phyloP scores from a whole-genome alignment of 2,329 filamentous ascomycete genomes.

The Colletotrichum magnum region DNA sequence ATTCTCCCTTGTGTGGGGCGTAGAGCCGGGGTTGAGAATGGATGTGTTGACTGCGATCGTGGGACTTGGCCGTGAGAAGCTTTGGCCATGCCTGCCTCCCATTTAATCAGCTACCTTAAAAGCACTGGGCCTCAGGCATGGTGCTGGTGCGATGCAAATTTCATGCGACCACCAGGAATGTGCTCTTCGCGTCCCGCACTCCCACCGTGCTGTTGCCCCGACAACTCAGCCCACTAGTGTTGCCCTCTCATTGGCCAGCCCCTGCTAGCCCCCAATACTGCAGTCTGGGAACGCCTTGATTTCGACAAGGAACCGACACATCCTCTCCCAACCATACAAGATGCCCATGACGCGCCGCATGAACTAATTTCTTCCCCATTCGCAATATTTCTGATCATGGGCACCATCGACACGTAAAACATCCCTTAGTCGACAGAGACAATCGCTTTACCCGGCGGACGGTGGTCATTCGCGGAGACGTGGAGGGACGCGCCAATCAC shows the following conservation, averaged over 20 bases:
- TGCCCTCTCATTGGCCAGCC: constrained; percentile 37
- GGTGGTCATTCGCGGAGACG: constrained; percentile 26
- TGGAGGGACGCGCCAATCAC: constrained; percentile 32
- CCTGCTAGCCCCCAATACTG: constrained; percentile 42
- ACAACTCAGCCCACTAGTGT: constrained; percentile 41
- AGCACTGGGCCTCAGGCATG: constrained; percentile 24
- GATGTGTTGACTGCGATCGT: too few relatives aligned
- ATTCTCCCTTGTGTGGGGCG: too few relatives aligned
- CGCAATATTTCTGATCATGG: constrained; percentile 54
- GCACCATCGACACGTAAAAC: constrained; percentile 56
- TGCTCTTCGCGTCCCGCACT: constrained; percentile 7
- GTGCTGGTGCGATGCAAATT: constrained; percentile 7
- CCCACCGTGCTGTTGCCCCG: constrained; percentile 43
- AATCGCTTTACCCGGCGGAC: constrained; percentile 33
- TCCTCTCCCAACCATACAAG: constrained; percentile 37
- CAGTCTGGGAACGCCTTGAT: constrained; percentile 23
- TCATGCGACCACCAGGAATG: constrained; percentile 33
- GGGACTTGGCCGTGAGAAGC: neutral
- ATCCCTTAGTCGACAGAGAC: constrained; percentile 49
- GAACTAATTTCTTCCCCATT: constrained; percentile 52
- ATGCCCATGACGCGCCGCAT: constrained; percentile 52
- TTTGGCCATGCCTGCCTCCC: neutral
- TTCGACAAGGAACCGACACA: constrained; percentile 41
- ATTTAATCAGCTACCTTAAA: neutral
- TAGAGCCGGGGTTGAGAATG: too few relatives aligned